Evolutionary conservation across 177 flowering plant genomes (phyloP), one percentile per base, ranked within the genome.

Genomic region (Tripterygium wilfordii): DNA sequence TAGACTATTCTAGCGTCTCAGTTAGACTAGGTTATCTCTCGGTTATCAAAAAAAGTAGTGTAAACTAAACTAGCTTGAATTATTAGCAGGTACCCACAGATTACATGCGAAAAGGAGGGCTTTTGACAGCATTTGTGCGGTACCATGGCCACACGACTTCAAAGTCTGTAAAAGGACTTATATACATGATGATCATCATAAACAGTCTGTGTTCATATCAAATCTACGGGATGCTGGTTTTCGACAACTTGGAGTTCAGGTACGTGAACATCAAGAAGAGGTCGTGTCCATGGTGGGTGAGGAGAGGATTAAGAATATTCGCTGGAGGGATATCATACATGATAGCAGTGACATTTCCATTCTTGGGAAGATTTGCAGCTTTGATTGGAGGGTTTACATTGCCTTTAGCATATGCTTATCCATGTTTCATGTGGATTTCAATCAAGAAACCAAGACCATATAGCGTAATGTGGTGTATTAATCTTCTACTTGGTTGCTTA

Each of bases 391-490:
- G 87, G 0, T 21, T 83, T 0, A 57, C 85, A 1, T 57, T 89
- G 49, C 90, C 92, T 0, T 62, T 89, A 12, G 80, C 86, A 1
- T 42, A 78, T 2, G 83, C 67, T 14, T 80, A 80, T 36, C 97
- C 97, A 1, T 89, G 97, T 56, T 74, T 86, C 54, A 72, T 89
- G 86, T 86, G 90, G 88, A 55, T 82, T 9, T 32, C 54, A 40
- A 53, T 79, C 4, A 83, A 67, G 75, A 80, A 78, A 45, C 89
- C 92, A 0, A 37, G 58, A 46, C 27, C 8, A 41, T 63, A 30
- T 31, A 56, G 77, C 10, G 31, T 42, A 26, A 72, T 63, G 67
- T 86, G 45, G 88, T 64, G 28, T 8, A n/a, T 76, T 1, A 75
- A 76, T 27, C 42, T 60, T 63, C 61, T 45, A 3, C 63, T 81